Conservation (phyloP, 2,329 filamentous ascomycete species). For the Botryotinia globosa region DNA sequence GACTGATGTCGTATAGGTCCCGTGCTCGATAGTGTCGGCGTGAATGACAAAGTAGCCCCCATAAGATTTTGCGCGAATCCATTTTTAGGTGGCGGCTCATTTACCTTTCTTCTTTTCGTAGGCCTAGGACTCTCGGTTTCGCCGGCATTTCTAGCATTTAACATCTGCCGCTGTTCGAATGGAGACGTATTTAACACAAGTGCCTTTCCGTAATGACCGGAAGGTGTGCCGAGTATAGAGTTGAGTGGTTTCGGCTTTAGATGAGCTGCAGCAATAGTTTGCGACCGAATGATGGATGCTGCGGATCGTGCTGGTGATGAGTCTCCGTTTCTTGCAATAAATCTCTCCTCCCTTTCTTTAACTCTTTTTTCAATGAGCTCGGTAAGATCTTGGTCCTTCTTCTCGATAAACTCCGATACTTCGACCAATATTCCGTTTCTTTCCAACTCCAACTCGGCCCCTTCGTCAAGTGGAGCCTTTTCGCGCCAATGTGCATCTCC, state of each 20-base stretch:
- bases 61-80: slow-evolving; percentile 53
- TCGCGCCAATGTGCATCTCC: slow-evolving; percentile 82
- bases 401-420: slow-evolving; percentile 72
- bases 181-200: slow-evolving; percentile 58
- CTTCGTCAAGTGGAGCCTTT: slow-evolving; percentile 67
- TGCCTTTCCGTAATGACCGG: slow-evolving; percentile 61
- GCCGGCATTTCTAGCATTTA: slow-evolving; percentile 24
- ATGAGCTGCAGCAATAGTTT: slow-evolving; percentile 42
- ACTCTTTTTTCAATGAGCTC: slow-evolving; percentile 69
- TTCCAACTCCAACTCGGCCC: slow-evolving; percentile 79
- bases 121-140: slow-evolving; percentile 37
- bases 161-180: slow-evolving; percentile 55
- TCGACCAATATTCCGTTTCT: slow-evolving; percentile 73
- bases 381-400: slow-evolving; percentile 72
- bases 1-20: slow-evolving; percentile 31
- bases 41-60: slow-evolving; percentile 46
- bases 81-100: slow-evolving; percentile 43
- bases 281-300: slow-evolving; percentile 24
- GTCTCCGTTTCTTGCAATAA: slow-evolving; percentile 39
- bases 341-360: slow-evolving; percentile 53
- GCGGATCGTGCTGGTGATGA: slow-evolving; percentile 35
- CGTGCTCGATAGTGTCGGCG: slow-evolving; percentile 32
- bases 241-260: slow-evolving; percentile 58
- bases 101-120: slow-evolving; percentile 44
- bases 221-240: slow-evolving; percentile 58